Percentiles rank a stretch among this genome's conserved stretches.
Conservation (phyloP, 2,329 filamentous ascomycete species). For the Plenodomus biglobosus region DNA sequence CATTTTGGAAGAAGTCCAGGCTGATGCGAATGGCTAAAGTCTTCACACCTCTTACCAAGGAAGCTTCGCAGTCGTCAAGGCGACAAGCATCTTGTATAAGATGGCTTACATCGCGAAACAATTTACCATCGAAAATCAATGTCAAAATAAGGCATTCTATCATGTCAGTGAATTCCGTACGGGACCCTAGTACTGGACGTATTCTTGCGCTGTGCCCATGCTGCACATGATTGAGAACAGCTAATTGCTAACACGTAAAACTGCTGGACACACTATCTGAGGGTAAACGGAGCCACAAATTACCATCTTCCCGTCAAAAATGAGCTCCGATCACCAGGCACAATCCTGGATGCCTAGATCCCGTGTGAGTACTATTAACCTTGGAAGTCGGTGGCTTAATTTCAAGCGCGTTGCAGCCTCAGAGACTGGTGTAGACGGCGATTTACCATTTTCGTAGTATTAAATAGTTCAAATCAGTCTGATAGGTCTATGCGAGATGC, state of each 20-base stretch:
- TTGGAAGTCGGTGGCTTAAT: too few species aligned
- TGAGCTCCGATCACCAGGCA: background rate
- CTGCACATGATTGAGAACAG: background rate
- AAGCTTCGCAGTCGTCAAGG: slow-evolving; percentile 40
- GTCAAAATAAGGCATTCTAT: slow-evolving; percentile 33
- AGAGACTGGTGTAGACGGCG: too few species aligned
- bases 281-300: background rate
- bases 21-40: slow-evolving; percentile 20
- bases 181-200: slow-evolving; percentile 48
- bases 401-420: too few species aligned
- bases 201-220: slow-evolving; percentile 20
- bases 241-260: background rate
- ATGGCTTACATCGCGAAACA: slow-evolving; percentile 44
- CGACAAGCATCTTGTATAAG: slow-evolving; percentile 45
- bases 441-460: too few species aligned
- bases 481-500: too few species aligned
- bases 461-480: too few species aligned
- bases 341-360: too few species aligned
- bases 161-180: slow-evolving; percentile 45
- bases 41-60: slow-evolving; percentile 43
- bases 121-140: slow-evolving; percentile 38
- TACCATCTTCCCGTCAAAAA: background rate
- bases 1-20: background rate
- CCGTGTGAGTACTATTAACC: too few species aligned
- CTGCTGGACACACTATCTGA: background rate